Evolutionary conservation across 768 basidiomycete species (phyloP), one percentile per base, ranked within the genome.

Genomic region (Trametes elegans): DNA sequence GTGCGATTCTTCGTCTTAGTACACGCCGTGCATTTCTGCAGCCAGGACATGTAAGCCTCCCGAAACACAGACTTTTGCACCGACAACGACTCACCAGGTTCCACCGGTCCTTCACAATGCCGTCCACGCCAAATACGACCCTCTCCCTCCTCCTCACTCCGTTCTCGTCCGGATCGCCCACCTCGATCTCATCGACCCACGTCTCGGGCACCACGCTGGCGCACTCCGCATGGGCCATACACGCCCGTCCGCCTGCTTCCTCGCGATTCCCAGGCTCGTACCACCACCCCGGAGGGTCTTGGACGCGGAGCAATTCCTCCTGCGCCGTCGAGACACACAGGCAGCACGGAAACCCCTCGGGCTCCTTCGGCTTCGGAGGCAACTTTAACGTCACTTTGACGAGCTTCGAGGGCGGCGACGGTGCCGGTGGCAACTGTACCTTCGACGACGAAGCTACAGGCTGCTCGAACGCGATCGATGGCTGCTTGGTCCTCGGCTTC

Each of bases 61-160:
- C 46, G 3, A 14, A n/a, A 21, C 29, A 32, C 11, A 9, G 21
- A 8, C 6, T 26, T 24, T 16, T 27, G 28, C 49, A 11, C 18
- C 7, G 2, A 36, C n/a, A n/a, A 18, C 40, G 6, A 74, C 85
- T 49, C 64, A 96, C 95, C 74, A 98, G 65, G 66, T 86, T 87
- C 97, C 97, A 99, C 26, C 97, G 75, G 68, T 90, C 95, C 67
- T 85, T 92, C 10, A 90, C 89, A 60, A 99, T 91, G 7, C 79
- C 84, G 64, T 93, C 89, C 21, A 91, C 90, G 3, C 96, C 95
- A 64, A 87, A 87, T 0, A 97, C 87, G 53, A 81, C 77, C 51
- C 69, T 74, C 65, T 80, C 79, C 61, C 68, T 79, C 34, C 49
- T 58, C 19, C 54, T 58, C 7, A 61, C 65, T 0, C 77, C 77